Conservation (phyloP, 345 rosid species). For the Aethionema arabicum region DNA sequence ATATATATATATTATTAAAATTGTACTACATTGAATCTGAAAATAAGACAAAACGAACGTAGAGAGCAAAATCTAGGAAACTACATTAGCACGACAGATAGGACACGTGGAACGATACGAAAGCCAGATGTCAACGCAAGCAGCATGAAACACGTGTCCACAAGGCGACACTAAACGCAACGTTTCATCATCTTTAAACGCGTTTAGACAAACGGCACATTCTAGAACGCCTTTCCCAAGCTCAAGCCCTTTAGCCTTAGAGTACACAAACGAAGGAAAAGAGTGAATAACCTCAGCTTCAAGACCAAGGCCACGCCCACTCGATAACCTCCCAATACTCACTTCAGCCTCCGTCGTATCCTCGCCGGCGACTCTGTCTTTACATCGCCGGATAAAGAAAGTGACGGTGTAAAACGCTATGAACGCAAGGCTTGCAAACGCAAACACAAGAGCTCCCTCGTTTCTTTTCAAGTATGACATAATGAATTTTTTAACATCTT, state of each 20-base stretch:
- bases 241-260: constrained; percentile 55
- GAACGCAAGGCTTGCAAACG: constrained; percentile 13
- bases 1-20: too few species aligned
- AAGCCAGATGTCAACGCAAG: constrained; percentile 75
- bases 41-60: too few species aligned
- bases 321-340: constrained; percentile 26
- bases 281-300: constrained; percentile 49
- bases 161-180: constrained; percentile 72
- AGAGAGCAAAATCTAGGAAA: constrained; percentile 19
- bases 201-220: constrained; percentile 69
- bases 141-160: constrained; percentile 70
- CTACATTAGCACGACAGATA: constrained; percentile 65
- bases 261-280: constrained; percentile 62
- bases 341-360: constrained; percentile 27
- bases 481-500: constrained; percentile 13
- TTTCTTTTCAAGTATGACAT: constrained; percentile 26
- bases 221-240: constrained; percentile 45
- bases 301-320: constrained; percentile 44
- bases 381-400: constrained; percentile 23
- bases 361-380: neutral
- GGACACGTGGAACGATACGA: constrained; percentile 64
- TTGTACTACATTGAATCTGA: too few species aligned
- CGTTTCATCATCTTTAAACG: constrained; percentile 56
- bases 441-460: constrained; percentile 28
- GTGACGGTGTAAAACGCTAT: constrained; percentile 22